Base-by-base conservation (phyloP, 2,329 filamentous ascomycete species). In the Helicocarpus griseus region DNA sequence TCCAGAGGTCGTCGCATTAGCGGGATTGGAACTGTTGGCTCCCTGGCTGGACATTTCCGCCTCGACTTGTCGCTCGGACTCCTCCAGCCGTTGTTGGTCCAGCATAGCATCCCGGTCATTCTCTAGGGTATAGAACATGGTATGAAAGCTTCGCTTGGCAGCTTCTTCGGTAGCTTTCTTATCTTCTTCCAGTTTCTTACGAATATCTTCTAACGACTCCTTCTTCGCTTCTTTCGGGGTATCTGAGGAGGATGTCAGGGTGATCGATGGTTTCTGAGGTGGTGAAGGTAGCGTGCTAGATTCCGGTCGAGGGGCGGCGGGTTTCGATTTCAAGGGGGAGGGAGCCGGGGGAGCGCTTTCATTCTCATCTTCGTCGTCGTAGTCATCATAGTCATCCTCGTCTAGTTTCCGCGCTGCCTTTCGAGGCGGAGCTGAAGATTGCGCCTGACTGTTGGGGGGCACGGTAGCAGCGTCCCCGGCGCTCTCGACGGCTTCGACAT, bases 101-200 rank as follows among this genome's bases (percentile, higher is more conserved):
- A 97, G 72, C 93, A 98, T 97, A 46, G 93, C 93, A 61, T 91
- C 89, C 51, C 88, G 82, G 65, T 98, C 93, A 66, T 91, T 93
- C 69, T 98, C 93, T 29, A 97, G 77, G 1, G 93, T 96, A 68
- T 95, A 91, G 69, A 97, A 95, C 58, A 95, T 79, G 8, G 89
- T 94, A 65, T 95, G 86, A 69, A 96, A 97, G 70, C 86, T 93
- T 61, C 83, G 81, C 71, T 89, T 89, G 40, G 89, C 93, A 48
- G 87, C 85, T 63, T 95, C 89, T 63, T 95, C 91, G 45, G 87
- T 90, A 28, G 87, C 88, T 66, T 85, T 90, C 66, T 93, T 93
- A 59, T 89, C 88, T 64, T 95, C 87, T 68, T 97, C 90, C 57
- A 97, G 72, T 68, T 90, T 88, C 71, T 95, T 95, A 63, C 93